Conservation (phyloP, 148 eudicot genomes). For the Cornus florida region DNA sequence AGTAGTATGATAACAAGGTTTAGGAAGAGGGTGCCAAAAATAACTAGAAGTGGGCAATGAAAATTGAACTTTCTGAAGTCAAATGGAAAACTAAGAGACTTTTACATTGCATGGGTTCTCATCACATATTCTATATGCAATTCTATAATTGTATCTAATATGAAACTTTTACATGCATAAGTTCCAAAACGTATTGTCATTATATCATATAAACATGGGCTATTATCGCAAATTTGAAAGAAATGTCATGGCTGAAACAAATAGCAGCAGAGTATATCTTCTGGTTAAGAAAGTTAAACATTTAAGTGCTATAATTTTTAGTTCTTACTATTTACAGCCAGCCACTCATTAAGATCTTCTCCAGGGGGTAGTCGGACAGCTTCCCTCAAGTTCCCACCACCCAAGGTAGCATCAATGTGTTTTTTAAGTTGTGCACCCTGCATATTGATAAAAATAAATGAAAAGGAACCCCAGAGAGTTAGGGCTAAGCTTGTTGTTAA, state of each 20-base stretch:
- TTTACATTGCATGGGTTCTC: neutral
- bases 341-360: slow-evolving; percentile 47
- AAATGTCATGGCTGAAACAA: neutral
- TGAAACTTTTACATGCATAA: neutral
- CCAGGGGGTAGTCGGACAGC: slow-evolving; percentile 42
- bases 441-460: neutral
- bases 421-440: slow-evolving; percentile 42
- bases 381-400: slow-evolving; percentile 42
- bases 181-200: neutral
- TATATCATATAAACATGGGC: neutral
- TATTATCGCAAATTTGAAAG: neutral
- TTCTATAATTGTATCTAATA: neutral
- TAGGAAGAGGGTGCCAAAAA: neutral
- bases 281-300: no score
- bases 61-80: neutral
- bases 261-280: neutral
- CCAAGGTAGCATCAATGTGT: slow-evolving; percentile 47
- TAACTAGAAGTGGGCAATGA: neutral
- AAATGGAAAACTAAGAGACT: neutral
- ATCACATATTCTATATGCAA: neutral
- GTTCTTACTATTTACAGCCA: slow-evolving; percentile 42
- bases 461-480: neutral
- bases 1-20: neutral
- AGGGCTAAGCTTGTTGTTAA: neutral
- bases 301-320: no score